These are phyloP conservation scores for Phytophthora chlamydospora DNA, from an alignment of 352 stramenopile genomes.

Conservation along the genomic window DNA sequence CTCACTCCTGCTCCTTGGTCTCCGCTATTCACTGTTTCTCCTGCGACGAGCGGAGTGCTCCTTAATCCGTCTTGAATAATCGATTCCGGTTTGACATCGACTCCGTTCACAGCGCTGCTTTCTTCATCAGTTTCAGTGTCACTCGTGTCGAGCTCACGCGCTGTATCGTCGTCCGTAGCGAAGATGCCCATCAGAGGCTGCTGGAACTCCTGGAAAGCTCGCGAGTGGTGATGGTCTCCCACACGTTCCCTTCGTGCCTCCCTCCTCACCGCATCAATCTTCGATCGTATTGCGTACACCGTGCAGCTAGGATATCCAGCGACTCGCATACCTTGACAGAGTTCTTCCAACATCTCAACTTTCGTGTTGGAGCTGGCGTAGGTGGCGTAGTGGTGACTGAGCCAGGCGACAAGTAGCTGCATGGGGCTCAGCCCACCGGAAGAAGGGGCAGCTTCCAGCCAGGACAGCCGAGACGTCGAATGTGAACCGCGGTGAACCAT, in stretches of 20 bases:
- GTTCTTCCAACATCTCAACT: constrained; percentile 17
- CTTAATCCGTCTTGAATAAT: constrained; percentile 4
- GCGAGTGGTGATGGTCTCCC: constrained; percentile 12
- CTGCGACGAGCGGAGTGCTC: background rate
- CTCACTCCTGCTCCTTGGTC: background rate
- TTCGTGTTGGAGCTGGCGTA: constrained; percentile 8
- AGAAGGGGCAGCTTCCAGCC: constrained; percentile 14
- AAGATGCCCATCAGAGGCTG: constrained; percentile 17
- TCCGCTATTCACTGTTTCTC: background rate
- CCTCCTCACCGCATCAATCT: constrained; percentile 19
- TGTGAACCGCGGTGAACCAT: constrained; percentile 4
- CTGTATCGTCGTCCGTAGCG: background rate
- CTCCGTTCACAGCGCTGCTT: background rate
- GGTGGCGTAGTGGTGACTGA: constrained; percentile 15
- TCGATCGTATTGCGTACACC: constrained; percentile 19
- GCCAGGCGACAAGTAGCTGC: constrained; percentile 17
- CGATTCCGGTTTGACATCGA: background rate
- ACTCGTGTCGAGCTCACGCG: constrained; percentile 2
- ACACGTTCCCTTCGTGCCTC: constrained; percentile 12
- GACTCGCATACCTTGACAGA: constrained; percentile 20
- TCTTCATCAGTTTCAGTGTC: constrained; percentile 7
- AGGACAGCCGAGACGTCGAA: constrained; percentile 9
- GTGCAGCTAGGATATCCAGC: constrained; percentile 12
- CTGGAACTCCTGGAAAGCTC: constrained; percentile 14
- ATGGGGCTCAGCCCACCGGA: constrained; percentile 15